Percentiles rank a stretch among this genome's conserved stretches.
Conservation (phyloP, 176 grass and related monocot genomes). For the Guadua angustifolia region DNA sequence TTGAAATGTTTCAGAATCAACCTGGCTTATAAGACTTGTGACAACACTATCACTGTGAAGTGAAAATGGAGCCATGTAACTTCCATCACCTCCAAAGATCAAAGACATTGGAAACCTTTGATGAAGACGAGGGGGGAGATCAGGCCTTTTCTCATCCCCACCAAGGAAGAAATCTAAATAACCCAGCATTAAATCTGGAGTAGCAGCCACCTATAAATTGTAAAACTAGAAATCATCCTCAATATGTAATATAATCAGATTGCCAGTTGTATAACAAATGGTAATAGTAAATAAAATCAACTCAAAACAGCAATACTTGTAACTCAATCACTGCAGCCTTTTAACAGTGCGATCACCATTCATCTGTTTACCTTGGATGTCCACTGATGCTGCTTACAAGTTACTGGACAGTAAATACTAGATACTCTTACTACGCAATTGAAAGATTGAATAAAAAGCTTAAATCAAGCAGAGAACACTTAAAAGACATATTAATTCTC, state of each 20-base stretch:
- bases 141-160: constrained; percentile 89
- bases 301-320: constrained; percentile 15
- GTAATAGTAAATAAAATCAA: constrained; percentile 17
- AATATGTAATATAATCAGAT: constrained; percentile 33
- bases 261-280: constrained; percentile 3
- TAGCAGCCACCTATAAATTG: constrained; percentile 75
- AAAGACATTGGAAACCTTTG: constrained; percentile 92
- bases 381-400: neutral
- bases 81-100: constrained; percentile 93
- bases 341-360: neutral
- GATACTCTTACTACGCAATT: constrained; percentile 5
- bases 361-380: constrained; percentile 17
- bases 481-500: neutral
- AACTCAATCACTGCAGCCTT: neutral
- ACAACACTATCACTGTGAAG: constrained; percentile 94
- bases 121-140: constrained; percentile 81
- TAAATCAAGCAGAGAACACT: constrained; percentile 24
- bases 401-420: neutral
- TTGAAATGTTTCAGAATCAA: constrained; percentile 47
- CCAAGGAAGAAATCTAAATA: constrained; percentile 98
- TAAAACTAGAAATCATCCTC: constrained; percentile 31
- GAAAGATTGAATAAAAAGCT: constrained; percentile 31
- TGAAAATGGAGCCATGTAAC: constrained; percentile 96
- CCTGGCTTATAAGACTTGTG: constrained; percentile 90
- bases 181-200: constrained; percentile 89